Conservation (phyloP, 164 flowering plant species). For the Macadamia integrifolia region DNA sequence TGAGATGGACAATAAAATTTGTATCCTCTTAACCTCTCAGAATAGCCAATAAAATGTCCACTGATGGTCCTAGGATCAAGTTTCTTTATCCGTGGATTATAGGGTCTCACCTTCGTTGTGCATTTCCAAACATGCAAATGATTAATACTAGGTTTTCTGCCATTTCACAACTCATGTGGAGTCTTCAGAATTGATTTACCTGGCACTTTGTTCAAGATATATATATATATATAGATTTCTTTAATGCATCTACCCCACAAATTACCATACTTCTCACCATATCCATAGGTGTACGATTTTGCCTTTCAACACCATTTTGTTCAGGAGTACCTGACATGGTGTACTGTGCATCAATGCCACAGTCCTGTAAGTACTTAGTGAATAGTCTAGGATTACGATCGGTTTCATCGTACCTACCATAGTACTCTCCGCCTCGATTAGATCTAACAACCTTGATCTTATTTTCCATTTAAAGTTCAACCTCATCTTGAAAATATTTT, state of each 20-base stretch:
- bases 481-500: too few species aligned
- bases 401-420: too few species aligned
- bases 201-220: background rate
- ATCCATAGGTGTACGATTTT: too few species aligned
- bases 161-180: background rate
- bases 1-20: too few species aligned
- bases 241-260: slow-evolving; percentile 1
- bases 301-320: too few species aligned
- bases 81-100: background rate
- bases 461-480: too few species aligned
- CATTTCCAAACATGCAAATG: slow-evolving; percentile 3
- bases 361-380: too few species aligned
- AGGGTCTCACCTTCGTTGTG: background rate
- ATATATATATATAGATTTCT: background rate
- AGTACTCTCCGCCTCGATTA: too few species aligned
- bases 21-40: too few species aligned
- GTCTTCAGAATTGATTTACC: background rate
- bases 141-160: background rate
- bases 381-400: too few species aligned
- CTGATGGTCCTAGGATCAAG: background rate
- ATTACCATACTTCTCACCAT: background rate
- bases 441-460: background rate
- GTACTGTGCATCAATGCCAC: too few species aligned
- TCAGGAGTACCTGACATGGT: too few species aligned
- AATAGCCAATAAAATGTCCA: background rate